These are phyloP conservation scores for Cylindrodendrum hubeiense DNA, from an alignment of 2,329 filamentous ascomycete species.

Conservation along the genomic window DNA sequence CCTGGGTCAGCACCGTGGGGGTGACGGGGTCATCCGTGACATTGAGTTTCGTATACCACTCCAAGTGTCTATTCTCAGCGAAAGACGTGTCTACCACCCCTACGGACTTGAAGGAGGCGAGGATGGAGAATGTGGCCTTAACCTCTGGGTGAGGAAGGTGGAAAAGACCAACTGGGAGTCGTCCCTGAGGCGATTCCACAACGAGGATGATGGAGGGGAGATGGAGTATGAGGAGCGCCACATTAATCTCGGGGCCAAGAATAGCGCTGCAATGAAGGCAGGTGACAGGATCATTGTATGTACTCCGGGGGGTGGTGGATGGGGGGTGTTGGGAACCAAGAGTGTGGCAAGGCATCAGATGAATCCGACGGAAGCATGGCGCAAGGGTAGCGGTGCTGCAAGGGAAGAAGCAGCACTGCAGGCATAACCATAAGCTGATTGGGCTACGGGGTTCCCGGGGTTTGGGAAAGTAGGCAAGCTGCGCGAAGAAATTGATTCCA, in stretches of 20 bases:
- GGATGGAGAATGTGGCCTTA: slow-evolving; percentile 82
- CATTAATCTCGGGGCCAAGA: slow-evolving; percentile 84
- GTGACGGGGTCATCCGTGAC: slow-evolving; percentile 81
- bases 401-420: slow-evolving; percentile 72
- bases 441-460: not conserved
- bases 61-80: slow-evolving; percentile 81
- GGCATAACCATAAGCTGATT: slow-evolving; percentile 50
- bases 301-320: slow-evolving; percentile 85
- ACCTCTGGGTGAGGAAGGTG: slow-evolving; percentile 87
- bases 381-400: slow-evolving; percentile 67
- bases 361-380: slow-evolving; percentile 69
- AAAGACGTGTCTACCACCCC: slow-evolving; percentile 79
- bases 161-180: slow-evolving; percentile 66
- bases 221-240: slow-evolving; percentile 68
- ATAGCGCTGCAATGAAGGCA: slow-evolving; percentile 80
- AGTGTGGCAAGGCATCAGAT: slow-evolving; percentile 61
- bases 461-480: slow-evolving; percentile 6
- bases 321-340: slow-evolving; percentile 72
- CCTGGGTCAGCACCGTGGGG: slow-evolving; percentile 74
- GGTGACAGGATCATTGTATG: slow-evolving; percentile 83
- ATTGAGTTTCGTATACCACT: slow-evolving; percentile 85
- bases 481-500: slow-evolving; percentile 6
- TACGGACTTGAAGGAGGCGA: slow-evolving; percentile 83
- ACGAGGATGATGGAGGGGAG: slow-evolving; percentile 47
- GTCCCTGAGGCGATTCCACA: slow-evolving; percentile 55